A percentile compares a stretch with the other conserved stretches of the same genome.
These are phyloP conservation scores for Boletus bicolor DNA, from an alignment of 768 basidiomycete species.

Conservation along the genomic window DNA sequence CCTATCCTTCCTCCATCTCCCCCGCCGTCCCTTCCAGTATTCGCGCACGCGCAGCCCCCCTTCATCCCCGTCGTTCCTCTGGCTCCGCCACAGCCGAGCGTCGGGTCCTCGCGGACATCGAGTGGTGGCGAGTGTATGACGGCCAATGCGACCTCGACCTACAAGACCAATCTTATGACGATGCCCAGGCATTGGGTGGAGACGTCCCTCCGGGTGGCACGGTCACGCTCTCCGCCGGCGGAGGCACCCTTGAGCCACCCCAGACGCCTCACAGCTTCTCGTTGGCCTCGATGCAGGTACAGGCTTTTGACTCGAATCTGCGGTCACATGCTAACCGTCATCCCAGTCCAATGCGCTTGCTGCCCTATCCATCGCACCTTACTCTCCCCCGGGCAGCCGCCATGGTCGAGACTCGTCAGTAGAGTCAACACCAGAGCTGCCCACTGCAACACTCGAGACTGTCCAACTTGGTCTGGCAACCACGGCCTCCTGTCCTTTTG, in stretches of 20 bases:
- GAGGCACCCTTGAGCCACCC: conserved; percentile 37
- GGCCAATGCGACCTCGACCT: conserved; percentile 49
- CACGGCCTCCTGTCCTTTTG: conserved; percentile 37
- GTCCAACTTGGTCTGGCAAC: conserved; percentile 38
- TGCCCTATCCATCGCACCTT: conserved; percentile 53
- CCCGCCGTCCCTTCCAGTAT: conserved; percentile 33
- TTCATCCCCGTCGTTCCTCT: conserved; percentile 54
- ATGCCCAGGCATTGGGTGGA: conserved; percentile 8
- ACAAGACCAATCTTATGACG: conserved; percentile 31
- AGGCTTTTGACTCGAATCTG: not conserved
- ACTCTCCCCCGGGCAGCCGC: conserved; percentile 44
- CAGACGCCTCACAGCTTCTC: conserved; percentile 32
- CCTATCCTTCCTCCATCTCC: conserved; percentile 51
- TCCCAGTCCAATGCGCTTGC: conserved; percentile 43
- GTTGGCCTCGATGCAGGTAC: conserved; percentile 28
- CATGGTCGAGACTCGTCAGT: conserved; percentile 44
- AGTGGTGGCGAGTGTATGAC: conserved; percentile 81
- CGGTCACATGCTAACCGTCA: conserved; percentile 23
- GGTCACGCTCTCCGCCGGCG: conserved; percentile 36
- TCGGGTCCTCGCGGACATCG: conserved; percentile 80
- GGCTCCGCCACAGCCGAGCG: conserved; percentile 63
- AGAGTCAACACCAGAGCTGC: conserved; percentile 55
- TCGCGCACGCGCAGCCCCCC: conserved; percentile 37
- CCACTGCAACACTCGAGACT: conserved; percentile 38
- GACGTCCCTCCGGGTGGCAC: conserved; percentile 22